Conservation (phyloP, 2,329 filamentous ascomycete genomes). For the Calonectria hawksworthii region DNA sequence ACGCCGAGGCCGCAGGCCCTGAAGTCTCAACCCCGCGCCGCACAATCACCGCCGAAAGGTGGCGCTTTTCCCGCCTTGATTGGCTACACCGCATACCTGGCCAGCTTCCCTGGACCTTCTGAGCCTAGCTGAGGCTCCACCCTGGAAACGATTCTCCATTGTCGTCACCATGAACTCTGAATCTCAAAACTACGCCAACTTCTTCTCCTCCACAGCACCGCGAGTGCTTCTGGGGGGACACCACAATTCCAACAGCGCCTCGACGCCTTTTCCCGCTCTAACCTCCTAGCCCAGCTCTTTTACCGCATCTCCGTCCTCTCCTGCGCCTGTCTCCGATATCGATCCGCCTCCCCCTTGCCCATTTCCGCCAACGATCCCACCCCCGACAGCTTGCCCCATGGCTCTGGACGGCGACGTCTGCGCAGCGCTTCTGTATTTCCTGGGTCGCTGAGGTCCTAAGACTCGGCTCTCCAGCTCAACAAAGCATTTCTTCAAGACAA, state of each 20-base stretch:
- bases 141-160: conserved; percentile 42
- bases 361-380: conserved; percentile 22
- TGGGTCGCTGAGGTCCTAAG: conserved; percentile 43
- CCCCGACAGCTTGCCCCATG: conserved; percentile 42
- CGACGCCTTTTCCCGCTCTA: not conserved
- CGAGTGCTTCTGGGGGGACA: conserved; percentile 17
- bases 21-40: conserved; percentile 40
- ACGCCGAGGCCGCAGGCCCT: conserved; percentile 34
- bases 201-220: conserved; percentile 20
- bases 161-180: conserved; percentile 42
- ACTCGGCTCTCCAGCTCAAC: conserved; percentile 23
- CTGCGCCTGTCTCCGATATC: conserved; percentile 24
- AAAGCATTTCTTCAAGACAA: conserved; percentile 33
- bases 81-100: conserved; percentile 23
- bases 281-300: not conserved
- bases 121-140: conserved; percentile 37
- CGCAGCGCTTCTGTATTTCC: conserved; percentile 40
- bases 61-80: conserved; percentile 21
- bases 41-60: conserved; percentile 38
- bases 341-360: conserved; percentile 27
- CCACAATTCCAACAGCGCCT: not conserved
- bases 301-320: not conserved
- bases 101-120: conserved; percentile 23
- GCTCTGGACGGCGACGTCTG: conserved; percentile 43
- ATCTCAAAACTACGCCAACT: conserved; percentile 33